These are phyloP conservation scores for Gyrodon lividus DNA, from an alignment of 768 basidiomycete species.

Conservation along the genomic window DNA sequence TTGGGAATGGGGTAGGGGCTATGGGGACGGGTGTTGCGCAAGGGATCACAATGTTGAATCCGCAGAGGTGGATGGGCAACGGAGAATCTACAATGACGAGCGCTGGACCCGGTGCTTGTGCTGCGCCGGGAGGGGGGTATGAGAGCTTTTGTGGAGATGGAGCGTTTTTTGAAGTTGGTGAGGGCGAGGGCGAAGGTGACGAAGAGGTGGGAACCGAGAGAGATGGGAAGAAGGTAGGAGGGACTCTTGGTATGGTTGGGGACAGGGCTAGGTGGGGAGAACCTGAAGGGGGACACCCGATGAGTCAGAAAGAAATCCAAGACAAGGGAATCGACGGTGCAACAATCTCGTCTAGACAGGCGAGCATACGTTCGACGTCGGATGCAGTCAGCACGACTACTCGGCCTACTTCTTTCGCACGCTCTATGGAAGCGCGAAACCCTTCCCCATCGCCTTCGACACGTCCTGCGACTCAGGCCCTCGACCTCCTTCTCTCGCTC, in stretches of 20 bases:
- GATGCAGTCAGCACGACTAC: not conserved
- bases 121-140: conserved; percentile 13
- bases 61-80: conserved; percentile 74
- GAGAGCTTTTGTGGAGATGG: conserved; percentile 30
- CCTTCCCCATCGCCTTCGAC: not conserved
- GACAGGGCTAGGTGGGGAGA: conserved; percentile 29
- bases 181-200: conserved; percentile 37
- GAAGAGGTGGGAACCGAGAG: conserved; percentile 19
- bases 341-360: not conserved
- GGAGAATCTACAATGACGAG: conserved; percentile 6
- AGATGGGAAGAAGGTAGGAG: not conserved
- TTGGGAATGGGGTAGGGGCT: conserved; percentile 68
- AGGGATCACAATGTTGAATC: conserved; percentile 88
- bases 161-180: conserved; percentile 52
- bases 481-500: conserved; percentile 89
- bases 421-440: not conserved
- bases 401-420: not conserved
- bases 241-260: not conserved
- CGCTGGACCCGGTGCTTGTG: not conserved
- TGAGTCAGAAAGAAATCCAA: not conserved
- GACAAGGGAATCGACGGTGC: not conserved
- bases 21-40: conserved; percentile 76
- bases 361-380: not conserved
- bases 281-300: conserved; percentile 10
- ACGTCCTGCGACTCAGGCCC: conserved; percentile 29